phyloP scores from a whole-genome alignment of 2,329 filamentous ascomycete genomes.

The Orbilia oligospora region DNA sequence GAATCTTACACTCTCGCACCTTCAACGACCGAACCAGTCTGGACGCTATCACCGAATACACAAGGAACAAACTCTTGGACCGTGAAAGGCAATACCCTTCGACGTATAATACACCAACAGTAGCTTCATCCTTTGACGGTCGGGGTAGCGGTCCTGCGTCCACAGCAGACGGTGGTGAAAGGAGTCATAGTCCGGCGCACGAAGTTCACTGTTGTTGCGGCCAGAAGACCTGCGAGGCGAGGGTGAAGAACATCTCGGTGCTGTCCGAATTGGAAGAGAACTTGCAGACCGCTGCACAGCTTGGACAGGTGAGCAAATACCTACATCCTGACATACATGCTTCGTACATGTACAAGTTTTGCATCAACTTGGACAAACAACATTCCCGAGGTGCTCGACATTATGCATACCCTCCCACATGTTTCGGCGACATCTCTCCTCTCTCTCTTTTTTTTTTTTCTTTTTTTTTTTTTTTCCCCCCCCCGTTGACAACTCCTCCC shows the following conservation, averaged over 20 bases:
- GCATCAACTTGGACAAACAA: conserved; percentile 21
- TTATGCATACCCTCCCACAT: conserved; percentile 12
- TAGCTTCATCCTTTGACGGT: conserved; percentile 52
- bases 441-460: too few relatives aligned
- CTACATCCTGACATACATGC: too few relatives aligned
- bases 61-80: conserved; percentile 45
- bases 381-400: too few relatives aligned
- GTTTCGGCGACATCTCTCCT: conserved; percentile 7
- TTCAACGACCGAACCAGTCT: conserved; percentile 56
- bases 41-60: conserved; percentile 58
- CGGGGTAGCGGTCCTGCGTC: conserved; percentile 41
- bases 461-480: too few relatives aligned
- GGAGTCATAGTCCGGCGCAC: conserved; percentile 51
- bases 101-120: conserved; percentile 33
- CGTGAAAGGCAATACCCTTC: conserved; percentile 43
- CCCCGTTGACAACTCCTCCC: conserved; percentile 23
- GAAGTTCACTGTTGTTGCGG: conserved; percentile 58
- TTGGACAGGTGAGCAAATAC: conserved; percentile 50
- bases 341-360: too few relatives aligned
- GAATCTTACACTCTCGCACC: conserved; percentile 58
- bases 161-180: conserved; percentile 35
- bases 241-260: conserved; percentile 52
- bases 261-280: conserved; percentile 56
- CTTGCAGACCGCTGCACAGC: conserved; percentile 58
- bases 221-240: conserved; percentile 51